Percentiles rank a stretch among this genome's conserved stretches.
These are phyloP conservation scores for Cercophora newfieldiana DNA, from an alignment of 495 filamentous ascomycete genomes.

Conservation along the genomic window DNA sequence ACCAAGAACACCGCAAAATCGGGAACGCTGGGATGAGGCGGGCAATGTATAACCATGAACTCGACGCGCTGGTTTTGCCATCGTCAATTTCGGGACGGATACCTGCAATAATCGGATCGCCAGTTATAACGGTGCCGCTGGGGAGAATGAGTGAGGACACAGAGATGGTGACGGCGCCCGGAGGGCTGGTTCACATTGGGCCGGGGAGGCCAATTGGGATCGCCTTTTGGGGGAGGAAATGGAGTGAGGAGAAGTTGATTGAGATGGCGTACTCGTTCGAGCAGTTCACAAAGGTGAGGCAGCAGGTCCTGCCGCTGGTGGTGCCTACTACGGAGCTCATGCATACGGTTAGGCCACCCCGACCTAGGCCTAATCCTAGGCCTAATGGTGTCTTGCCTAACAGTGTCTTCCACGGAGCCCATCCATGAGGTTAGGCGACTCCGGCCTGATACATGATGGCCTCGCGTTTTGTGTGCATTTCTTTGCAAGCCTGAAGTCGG, in stretches of 20 bases:
- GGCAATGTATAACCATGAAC: slow-evolving; percentile 33
- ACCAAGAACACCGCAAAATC: slow-evolving; percentile 17
- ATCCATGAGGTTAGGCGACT: too few species aligned
- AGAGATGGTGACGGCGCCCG: slow-evolving; percentile 15
- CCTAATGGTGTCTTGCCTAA: too few species aligned
- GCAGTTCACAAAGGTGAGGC: slow-evolving; percentile 57
- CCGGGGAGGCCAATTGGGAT: slow-evolving; percentile 29
- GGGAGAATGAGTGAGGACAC: slow-evolving; percentile 28
- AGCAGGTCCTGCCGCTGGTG: slow-evolving; percentile 49
- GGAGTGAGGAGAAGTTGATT: slow-evolving; percentile 56
- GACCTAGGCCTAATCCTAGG: too few species aligned
- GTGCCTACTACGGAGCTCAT: slow-evolving; percentile 49
- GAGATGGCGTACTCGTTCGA: slow-evolving; percentile 70
- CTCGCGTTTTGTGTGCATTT: too few species aligned
- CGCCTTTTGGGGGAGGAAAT: slow-evolving; percentile 56
- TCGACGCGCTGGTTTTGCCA: slow-evolving; percentile 49
- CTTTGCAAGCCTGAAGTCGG: too few species aligned
- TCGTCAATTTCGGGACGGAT: slow-evolving; percentile 29
- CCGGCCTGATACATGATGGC: too few species aligned
- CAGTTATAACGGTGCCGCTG: slow-evolving; percentile 49
- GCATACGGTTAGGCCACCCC: slow-evolving; percentile 37
- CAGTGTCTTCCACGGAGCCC: too few species aligned
- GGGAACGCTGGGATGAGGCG: slow-evolving; percentile 33
- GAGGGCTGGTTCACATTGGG: slow-evolving; percentile 18
- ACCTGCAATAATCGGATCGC: slow-evolving; percentile 35